phyloP scores from a whole-genome alignment of 2,329 filamentous ascomycete genomes.

The Diaporthe sp. region DNA sequence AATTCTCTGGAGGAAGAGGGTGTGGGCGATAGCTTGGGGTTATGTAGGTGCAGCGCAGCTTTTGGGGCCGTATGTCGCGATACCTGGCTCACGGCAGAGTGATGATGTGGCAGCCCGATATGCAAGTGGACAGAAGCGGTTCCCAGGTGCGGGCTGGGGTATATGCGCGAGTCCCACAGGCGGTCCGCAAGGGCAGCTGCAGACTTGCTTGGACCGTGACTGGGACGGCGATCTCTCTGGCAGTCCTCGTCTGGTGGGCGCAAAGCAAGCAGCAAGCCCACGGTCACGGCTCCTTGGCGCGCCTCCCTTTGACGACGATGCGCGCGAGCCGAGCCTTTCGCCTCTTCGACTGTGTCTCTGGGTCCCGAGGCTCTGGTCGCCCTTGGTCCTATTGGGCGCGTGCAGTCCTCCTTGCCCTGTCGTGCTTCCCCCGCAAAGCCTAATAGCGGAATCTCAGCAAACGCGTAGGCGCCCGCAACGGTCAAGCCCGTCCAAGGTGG shows the following conservation, averaged over 20 bases:
- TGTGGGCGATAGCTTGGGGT: conserved; percentile 39
- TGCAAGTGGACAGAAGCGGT: conserved; percentile 58
- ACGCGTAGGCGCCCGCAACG: conserved; percentile 15
- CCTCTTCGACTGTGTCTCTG: conserved; percentile 1
- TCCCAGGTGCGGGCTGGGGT: conserved; percentile 44
- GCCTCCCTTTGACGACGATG: conserved; percentile 6
- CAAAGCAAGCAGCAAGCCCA: conserved; percentile 27
- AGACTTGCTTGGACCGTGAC: conserved; percentile 31
- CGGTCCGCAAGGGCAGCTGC: conserved; percentile 34
- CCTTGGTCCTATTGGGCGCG: conserved; percentile 26
- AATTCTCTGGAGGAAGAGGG: conserved; percentile 44
- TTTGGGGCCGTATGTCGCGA: conserved; percentile 51
- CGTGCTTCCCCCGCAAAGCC: conserved; percentile 32
- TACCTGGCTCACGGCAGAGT: conserved; percentile 51
- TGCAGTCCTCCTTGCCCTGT: conserved; percentile 22
- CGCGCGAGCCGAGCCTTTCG: conserved; percentile 31
- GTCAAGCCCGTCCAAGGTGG: neutral
- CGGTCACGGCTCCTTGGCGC: conserved; percentile 12
- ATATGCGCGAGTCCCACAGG: conserved; percentile 39
- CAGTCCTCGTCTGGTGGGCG: conserved; percentile 22
- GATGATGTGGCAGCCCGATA: conserved; percentile 58
- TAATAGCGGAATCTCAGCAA: conserved; percentile 27
- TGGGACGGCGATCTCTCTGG: conserved; percentile 30
- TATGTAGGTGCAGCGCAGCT: conserved; percentile 24
- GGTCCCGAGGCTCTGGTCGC: conserved; percentile 15